These are phyloP conservation scores for Aspergillus pseudotamarii DNA, from an alignment of 2,329 filamentous ascomycete species.

Conservation along the genomic window DNA sequence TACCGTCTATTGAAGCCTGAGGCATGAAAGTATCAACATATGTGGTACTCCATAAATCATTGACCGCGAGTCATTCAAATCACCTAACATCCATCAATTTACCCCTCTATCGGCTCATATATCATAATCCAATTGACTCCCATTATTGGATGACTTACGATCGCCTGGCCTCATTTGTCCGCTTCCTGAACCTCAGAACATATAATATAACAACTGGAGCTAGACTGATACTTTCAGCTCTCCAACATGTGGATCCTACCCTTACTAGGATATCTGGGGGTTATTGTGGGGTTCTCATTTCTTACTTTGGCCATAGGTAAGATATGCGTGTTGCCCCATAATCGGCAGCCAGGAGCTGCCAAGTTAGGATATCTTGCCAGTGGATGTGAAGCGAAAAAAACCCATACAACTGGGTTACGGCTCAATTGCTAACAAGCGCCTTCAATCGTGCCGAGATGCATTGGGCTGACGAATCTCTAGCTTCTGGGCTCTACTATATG, in stretches of 20 bases:
- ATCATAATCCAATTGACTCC: not conserved
- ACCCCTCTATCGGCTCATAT: not conserved
- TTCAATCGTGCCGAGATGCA: constrained; percentile 8
- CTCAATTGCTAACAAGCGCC: not conserved
- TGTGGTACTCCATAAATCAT: not conserved
- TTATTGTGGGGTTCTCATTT: constrained; percentile 87
- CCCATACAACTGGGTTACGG: not conserved
- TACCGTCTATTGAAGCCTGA: constrained; percentile 9
- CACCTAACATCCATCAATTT: not conserved
- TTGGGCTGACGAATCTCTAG: constrained; percentile 48
- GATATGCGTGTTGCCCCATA: not conserved
- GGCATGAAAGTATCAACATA: constrained; percentile 10
- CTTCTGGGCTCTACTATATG: constrained; percentile 97
- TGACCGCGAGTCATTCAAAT: not conserved
- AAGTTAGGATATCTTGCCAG: not conserved
- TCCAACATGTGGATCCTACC: constrained; percentile 90
- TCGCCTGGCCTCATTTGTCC: not conserved
- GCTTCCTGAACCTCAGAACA: not conserved
- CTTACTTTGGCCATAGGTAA: constrained; percentile 88
- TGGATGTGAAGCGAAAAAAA: not conserved
- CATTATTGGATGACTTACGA: not conserved
- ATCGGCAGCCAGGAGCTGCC: not conserved
- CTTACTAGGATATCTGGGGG: constrained; percentile 84
- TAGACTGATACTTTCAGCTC: not conserved
- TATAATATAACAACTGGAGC: not conserved